A percentile compares a stretch with the other conserved stretches of the same genome.
These are phyloP conservation scores for Anastatica hierochuntica DNA, from an alignment of 345 rosid genomes.

Conservation along the genomic window DNA sequence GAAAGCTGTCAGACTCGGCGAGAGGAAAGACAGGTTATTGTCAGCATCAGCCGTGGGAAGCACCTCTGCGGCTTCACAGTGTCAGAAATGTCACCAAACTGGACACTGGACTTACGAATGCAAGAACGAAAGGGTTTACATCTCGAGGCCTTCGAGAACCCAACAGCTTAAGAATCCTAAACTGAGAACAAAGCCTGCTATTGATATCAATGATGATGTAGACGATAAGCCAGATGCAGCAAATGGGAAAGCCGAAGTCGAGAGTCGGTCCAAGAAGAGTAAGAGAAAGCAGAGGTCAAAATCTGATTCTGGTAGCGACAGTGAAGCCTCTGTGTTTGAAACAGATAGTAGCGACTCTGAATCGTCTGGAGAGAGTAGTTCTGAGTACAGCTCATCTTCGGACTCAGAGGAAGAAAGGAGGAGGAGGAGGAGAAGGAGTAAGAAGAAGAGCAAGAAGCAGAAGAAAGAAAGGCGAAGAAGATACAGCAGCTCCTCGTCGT, in stretches of 20 bases:
- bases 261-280: conserved; percentile 57
- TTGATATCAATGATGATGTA: conserved; percentile 30
- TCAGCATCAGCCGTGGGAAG: conserved; percentile 37
- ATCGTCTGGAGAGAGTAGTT: conserved; percentile 53
- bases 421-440: conserved; percentile 53
- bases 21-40: conserved; percentile 70
- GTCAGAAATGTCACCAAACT: conserved; percentile 87
- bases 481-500: conserved; percentile 63
- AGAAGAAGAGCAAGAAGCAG: conserved; percentile 44
- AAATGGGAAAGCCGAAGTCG: conserved; percentile 24
- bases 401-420: conserved; percentile 74
- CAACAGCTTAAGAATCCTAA: conserved; percentile 94
- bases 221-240: conserved; percentile 16
- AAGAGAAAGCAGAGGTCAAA: conserved; percentile 71
- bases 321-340: conserved; percentile 90
- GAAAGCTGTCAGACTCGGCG: conserved; percentile 83
- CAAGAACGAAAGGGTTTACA: conserved; percentile 87
- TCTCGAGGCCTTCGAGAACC: conserved; percentile 82
- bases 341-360: conserved; percentile 58
- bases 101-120: conserved; percentile 98
- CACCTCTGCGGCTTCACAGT: conserved; percentile 34
- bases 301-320: conserved; percentile 57
- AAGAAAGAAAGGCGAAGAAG: conserved; percentile 41
- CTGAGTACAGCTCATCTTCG: conserved; percentile 57
- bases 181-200: conserved; percentile 46